Conservation (phyloP, 768 basidiomycete genomes). For the Mycena alexandri region DNA sequence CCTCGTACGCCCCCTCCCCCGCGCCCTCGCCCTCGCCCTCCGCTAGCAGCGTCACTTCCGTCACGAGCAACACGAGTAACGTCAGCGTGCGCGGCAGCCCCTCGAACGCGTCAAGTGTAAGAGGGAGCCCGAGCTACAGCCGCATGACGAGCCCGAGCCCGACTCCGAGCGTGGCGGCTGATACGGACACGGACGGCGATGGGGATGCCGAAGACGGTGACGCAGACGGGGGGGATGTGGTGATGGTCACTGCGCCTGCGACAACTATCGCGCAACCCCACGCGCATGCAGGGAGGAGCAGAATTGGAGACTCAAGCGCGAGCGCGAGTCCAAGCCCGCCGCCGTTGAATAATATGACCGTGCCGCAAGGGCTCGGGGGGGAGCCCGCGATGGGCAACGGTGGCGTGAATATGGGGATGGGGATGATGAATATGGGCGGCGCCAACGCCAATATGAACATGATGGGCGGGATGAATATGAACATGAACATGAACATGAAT, state of each 20-base stretch:
- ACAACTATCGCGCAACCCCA: neutral
- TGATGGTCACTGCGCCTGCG: slow-evolving; percentile 48
- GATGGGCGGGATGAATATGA: slow-evolving; percentile 18
- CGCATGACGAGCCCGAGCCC: slow-evolving; percentile 31
- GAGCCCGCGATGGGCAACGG: neutral
- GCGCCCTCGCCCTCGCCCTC: slow-evolving; percentile 33
- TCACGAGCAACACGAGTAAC: slow-evolving; percentile 29
- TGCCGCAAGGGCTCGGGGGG: slow-evolving; percentile 25
- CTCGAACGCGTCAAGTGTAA: too few relatives aligned
- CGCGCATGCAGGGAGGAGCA: slow-evolving; percentile 8
- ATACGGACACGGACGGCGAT: slow-evolving; percentile 84
- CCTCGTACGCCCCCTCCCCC: neutral
- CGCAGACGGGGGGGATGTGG: slow-evolving; percentile 72
- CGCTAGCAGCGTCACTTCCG: slow-evolving; percentile 27
- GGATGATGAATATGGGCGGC: slow-evolving; percentile 21
- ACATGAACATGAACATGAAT: too few relatives aligned
- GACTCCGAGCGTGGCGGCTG: slow-evolving; percentile 64
- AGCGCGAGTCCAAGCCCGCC: slow-evolving; percentile 39
- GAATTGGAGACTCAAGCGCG: slow-evolving; percentile 35
- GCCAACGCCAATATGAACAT: slow-evolving; percentile 26
- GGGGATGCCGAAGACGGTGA: slow-evolving; percentile 81
- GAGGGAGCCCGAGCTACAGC: too few relatives aligned
- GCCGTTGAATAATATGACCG: slow-evolving; percentile 36
- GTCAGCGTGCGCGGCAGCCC: slow-evolving; percentile 26
- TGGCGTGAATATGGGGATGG: too few relatives aligned